phyloP scores from a whole-genome alignment of 1,284 basidiomycete genomes.

The Apiotrichum veenhuisii region DNA sequence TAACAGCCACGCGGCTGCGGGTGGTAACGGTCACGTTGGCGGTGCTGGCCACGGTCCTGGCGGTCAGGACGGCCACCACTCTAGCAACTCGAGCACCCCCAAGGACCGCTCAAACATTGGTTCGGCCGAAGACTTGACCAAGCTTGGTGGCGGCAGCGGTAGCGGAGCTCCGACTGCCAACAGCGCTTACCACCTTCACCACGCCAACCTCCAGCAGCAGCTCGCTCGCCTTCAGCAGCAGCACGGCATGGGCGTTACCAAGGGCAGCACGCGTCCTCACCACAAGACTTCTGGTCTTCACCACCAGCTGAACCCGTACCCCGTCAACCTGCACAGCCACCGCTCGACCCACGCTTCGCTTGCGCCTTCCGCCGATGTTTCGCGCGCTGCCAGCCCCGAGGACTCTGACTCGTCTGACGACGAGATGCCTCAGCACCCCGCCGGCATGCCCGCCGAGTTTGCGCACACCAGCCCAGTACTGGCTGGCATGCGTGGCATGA shows the following conservation, averaged over 20 bases:
- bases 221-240: constrained; percentile 39
- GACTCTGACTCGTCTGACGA: constrained; percentile 48
- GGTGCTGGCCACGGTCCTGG: constrained; percentile 26
- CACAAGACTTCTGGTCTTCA: constrained; percentile 11
- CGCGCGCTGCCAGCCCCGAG: constrained; percentile 39
- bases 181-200: constrained; percentile 37
- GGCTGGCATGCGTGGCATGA: constrained; percentile 65
- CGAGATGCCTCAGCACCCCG: constrained; percentile 24
- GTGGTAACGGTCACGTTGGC: constrained; percentile 22
- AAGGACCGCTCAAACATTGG: constrained; percentile 39
- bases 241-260: constrained; percentile 21
- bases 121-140: constrained; percentile 35
- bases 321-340: constrained; percentile 39
- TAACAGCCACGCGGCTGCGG: constrained; percentile 21
- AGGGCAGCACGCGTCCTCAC: constrained; percentile 9
- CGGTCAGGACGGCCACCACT: constrained; percentile 35
- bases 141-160: constrained; percentile 20
- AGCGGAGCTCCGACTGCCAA: constrained; percentile 4
- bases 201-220: constrained; percentile 37
- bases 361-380: constrained; percentile 39
- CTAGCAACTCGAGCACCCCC: constrained; percentile 42
- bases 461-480: constrained; percentile 60
- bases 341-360: constrained; percentile 22
- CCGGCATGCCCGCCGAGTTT: background rate
- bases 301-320: constrained; percentile 39